Evolutionary conservation across 305 asterid species (phyloP), one percentile per base, ranked within the genome.

Genomic region (Striga hermonthica): DNA sequence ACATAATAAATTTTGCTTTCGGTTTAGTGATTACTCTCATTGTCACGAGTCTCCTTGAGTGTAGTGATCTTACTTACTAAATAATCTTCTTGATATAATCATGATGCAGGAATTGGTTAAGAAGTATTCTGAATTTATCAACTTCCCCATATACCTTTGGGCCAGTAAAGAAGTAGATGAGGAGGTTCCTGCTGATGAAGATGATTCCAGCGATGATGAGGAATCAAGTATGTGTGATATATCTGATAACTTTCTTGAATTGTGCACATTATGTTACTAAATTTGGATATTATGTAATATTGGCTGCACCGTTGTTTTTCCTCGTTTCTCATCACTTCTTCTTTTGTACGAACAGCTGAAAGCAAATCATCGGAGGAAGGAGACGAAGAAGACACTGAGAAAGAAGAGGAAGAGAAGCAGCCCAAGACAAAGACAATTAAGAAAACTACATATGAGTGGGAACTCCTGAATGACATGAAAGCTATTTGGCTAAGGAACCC

Each of bases 401-500:
- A 85, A 74, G 89, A 78, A 0, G 88, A 82, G 28, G 84, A 80
- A 9, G 90, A 84, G 77, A 78, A 86, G 60, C 84, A 88, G 71
- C 86, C 90, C 41, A 86, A 84, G 81, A 82, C 86, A 10, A 88
- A 86, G 80, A 88, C 71, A n/a, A 72, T 81, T 54, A 86, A 84
- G 81, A 90, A 88, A 76, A 88, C 88, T 64, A 80, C 84, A 12
- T 69, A 78, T 67, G 96, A 88, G 62, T 88, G 96, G 96, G 96
- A 88, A 77, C 90, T 84, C 77, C 64, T 86, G 82, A 88, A 88
- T 72, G 94, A 88, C 62, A 74, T 88, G 73, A 88, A 86, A 79
- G 96, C 96, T 74, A 84, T 88, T 68, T 88, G 96, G 96, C 67
- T 88, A 37, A 79, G 96, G 63, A 88, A 31, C 70, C 95, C 95